phyloP scores from a whole-genome alignment of 257 asterid genomes.

The Plantago elongata region DNA sequence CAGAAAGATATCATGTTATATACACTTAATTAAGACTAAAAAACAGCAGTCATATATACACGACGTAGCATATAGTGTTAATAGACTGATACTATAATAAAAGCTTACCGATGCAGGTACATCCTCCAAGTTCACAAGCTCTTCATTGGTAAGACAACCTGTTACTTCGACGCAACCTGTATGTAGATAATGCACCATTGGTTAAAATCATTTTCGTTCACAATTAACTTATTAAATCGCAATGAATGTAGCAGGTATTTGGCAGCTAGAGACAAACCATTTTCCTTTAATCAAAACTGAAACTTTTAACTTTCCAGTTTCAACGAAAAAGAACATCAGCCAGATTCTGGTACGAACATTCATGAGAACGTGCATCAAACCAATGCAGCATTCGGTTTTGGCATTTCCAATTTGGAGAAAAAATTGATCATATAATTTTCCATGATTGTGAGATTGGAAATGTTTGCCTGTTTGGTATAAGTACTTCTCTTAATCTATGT shows the following conservation, averaged over 20 bases:
- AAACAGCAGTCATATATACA: constrained; percentile 1
- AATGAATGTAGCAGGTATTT: not conserved
- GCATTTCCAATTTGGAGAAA: too few species aligned
- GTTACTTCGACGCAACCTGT: constrained; percentile 87
- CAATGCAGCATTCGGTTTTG: too few species aligned
- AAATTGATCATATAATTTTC: not conserved
- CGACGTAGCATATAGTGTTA: too few species aligned
- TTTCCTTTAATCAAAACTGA: too few species aligned
- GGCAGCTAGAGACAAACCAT: not conserved
- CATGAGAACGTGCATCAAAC: not conserved
- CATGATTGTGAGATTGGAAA: not conserved
- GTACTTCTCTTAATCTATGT: not conserved
- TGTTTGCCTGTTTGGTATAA: not conserved
- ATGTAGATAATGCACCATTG: constrained; percentile 6
- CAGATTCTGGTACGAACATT: not conserved
- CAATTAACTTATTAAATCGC: not conserved
- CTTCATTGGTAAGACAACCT: constrained; percentile 76
- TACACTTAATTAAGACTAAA: not conserved
- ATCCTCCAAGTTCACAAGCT: constrained; percentile 73
- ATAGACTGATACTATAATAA: not conserved
- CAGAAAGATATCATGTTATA: constrained; percentile 16
- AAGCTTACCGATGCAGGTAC: constrained; percentile 66
- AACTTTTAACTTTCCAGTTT: too few species aligned
- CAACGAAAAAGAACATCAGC: too few species aligned
- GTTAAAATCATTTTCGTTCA: not conserved